Evolutionary conservation across 2,329 filamentous ascomycete species (phyloP).

Genomic region (Myotisia sp.): DNA sequence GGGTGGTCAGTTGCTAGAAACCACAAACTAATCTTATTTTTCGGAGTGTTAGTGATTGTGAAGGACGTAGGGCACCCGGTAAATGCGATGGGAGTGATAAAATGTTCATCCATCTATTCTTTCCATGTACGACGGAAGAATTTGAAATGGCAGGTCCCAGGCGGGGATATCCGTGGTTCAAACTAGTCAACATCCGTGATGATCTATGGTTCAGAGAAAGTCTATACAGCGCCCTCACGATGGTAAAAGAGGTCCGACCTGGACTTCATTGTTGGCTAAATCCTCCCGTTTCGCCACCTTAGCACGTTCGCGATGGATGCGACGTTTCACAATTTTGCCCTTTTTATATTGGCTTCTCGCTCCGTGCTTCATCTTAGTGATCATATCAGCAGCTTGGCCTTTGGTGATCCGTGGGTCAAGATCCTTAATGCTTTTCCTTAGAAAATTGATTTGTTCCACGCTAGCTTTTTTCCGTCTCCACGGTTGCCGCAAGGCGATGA

Average conservation of each 20-base stretch:
- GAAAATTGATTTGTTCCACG: conserved; percentile 31
- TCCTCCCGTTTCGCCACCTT: conserved; percentile 17
- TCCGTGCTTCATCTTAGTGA: conserved; percentile 76
- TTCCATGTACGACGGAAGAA: too few relatives aligned
- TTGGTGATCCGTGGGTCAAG: conserved; percentile 51
- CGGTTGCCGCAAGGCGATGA: conserved; percentile 49
- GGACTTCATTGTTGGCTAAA: conserved; percentile 27
- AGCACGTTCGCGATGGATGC: conserved; percentile 27
- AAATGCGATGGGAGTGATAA: too few relatives aligned
- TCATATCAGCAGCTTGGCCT: conserved; percentile 74
- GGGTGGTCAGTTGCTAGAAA: too few relatives aligned
- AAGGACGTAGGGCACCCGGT: too few relatives aligned
- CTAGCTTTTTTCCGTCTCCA: conserved; percentile 60
- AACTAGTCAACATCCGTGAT: too few relatives aligned
- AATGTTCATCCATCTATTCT: too few relatives aligned
- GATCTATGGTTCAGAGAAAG: too few relatives aligned
- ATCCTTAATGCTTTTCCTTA: conserved; percentile 36
- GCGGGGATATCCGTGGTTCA: too few relatives aligned
- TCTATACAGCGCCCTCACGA: too few relatives aligned
- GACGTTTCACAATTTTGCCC: conserved; percentile 41
- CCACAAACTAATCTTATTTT: too few relatives aligned
- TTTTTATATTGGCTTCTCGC: conserved; percentile 49
- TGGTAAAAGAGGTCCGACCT: conserved; percentile 31
- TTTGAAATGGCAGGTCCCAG: too few relatives aligned
- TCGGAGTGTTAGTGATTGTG: too few relatives aligned